Evolutionary conservation across 257 asterid genomes (phyloP).

Genomic region (Buddleja alternifolia): DNA sequence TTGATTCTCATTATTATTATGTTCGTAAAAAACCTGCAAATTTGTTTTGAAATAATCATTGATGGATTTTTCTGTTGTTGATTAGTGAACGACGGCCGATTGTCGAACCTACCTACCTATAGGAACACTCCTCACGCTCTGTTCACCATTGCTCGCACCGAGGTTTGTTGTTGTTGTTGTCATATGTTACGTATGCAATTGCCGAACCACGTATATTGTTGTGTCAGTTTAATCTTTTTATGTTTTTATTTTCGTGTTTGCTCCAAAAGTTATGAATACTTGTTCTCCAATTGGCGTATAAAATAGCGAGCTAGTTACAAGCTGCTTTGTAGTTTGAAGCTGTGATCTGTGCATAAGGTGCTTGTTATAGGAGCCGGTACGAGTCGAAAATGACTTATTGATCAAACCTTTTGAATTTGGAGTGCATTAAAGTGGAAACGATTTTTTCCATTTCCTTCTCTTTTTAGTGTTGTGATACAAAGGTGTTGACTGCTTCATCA

Average conservation of each 20-base stretch:
- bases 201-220: too few species aligned
- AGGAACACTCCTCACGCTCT: constrained; percentile 90
- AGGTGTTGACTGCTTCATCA: not conserved
- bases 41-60: constrained; percentile 5
- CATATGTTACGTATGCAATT: too few species aligned
- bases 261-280: too few species aligned
- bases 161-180: constrained; percentile 68
- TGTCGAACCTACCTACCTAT: constrained; percentile 62
- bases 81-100: constrained; percentile 82
- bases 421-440: constrained; percentile 2
- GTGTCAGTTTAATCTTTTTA: not conserved
- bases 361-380: not conserved
- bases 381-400: constrained; percentile 1
- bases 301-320: not conserved
- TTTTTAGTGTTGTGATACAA: constrained; percentile 5
- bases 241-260: too few species aligned
- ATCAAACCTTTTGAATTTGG: not conserved
- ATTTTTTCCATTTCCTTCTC: not conserved
- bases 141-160: constrained; percentile 78
- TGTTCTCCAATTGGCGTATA: not conserved
- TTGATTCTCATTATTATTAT: not conserved
- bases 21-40: constrained; percentile 17
- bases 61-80: constrained; percentile 17
- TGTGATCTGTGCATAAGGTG: constrained; percentile 1
- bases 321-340: not conserved